A percentile compares a stretch with the other conserved stretches of the same genome.
phyloP scores from a whole-genome alignment of 176 grass and related monocot species.

The Aegilops sharonensis region DNA sequence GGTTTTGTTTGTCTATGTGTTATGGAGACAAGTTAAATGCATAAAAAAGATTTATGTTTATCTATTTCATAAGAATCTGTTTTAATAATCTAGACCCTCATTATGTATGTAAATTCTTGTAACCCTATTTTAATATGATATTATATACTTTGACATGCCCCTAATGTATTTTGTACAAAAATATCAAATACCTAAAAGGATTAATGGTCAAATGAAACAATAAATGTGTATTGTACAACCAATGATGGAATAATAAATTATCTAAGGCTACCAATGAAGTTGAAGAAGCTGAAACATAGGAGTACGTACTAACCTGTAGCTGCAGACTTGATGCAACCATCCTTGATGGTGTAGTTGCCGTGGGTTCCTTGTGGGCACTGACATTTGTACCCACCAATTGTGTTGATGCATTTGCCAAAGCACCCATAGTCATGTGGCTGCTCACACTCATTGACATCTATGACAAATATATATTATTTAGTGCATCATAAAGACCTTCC shows the following conservation, averaged over 20 bases:
- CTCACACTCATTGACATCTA: background rate
- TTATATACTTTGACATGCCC: background rate
- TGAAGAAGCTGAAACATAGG: background rate
- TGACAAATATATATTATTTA: background rate
- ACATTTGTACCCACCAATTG: background rate
- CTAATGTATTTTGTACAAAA: background rate
- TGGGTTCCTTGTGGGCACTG: background rate
- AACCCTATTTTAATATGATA: background rate
- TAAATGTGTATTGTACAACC: background rate
- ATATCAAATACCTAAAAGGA: background rate
- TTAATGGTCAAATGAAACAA: background rate
- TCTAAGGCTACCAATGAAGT: background rate
- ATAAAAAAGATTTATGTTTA: no score
- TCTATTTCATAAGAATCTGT: no score
- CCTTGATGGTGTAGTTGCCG: background rate
- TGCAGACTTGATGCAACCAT: background rate
- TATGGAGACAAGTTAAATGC: no score
- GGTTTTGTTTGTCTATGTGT: no score
- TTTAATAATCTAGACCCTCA: no score
- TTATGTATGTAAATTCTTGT: no score
- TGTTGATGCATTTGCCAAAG: background rate
- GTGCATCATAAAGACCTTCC: no score
- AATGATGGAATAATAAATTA: background rate
- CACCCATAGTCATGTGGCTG: background rate
- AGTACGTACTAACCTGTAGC: background rate